Percentiles rank a stretch among this genome's conserved stretches.
phyloP scores from a whole-genome alignment of 148 eudicot species.

The Arctostaphylos glauca region DNA sequence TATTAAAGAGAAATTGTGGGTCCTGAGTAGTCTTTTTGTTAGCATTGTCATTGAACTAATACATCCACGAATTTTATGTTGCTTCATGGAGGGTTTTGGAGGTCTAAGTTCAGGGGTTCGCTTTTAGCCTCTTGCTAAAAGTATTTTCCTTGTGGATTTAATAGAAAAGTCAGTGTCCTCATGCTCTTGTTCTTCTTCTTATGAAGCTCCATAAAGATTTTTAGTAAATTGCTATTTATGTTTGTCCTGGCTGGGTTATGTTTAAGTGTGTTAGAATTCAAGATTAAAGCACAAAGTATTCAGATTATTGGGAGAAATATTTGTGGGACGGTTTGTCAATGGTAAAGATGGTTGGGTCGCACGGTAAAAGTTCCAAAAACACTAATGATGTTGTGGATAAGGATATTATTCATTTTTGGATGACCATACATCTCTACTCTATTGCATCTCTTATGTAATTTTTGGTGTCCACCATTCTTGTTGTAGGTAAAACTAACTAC shows the following conservation, averaged over 20 bases:
- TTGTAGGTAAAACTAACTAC: background rate
- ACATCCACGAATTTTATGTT: background rate
- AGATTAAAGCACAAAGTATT: background rate
- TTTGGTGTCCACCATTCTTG: background rate
- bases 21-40: background rate
- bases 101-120: background rate
- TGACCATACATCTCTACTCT: background rate
- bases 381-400: background rate
- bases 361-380: background rate
- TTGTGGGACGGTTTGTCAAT: background rate
- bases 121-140: background rate
- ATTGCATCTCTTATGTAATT: background rate
- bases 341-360: background rate
- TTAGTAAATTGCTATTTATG: background rate
- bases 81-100: background rate
- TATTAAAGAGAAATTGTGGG: background rate
- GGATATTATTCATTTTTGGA: background rate
- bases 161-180: background rate
- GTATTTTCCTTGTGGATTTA: background rate
- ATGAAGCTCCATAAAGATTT: background rate
- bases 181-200: background rate
- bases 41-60: background rate
- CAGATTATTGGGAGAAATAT: background rate
- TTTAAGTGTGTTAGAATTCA: background rate
- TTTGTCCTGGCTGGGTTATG: background rate